These are phyloP conservation scores for Lachancea waltii DNA, from an alignment of 805 yeast species.

Conservation along the genomic window DNA sequence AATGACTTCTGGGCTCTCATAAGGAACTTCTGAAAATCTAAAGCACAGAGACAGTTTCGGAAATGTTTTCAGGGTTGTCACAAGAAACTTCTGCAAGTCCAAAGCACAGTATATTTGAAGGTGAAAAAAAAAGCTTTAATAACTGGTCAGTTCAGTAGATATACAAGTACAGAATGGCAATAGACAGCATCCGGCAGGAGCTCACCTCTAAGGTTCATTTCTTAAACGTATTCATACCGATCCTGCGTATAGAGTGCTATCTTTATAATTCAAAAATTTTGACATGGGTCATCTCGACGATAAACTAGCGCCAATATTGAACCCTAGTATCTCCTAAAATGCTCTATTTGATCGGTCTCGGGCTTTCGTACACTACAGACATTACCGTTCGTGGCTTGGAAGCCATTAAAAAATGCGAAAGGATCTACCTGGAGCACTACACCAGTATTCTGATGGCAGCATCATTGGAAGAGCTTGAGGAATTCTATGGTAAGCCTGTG, in stretches of 20 bases:
- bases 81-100: no score
- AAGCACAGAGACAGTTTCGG: no score
- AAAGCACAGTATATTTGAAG: no score
- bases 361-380: slow-evolving; percentile 81
- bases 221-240: neutral
- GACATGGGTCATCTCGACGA: neutral
- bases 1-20: no score
- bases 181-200: no score
- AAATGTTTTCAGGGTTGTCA: no score
- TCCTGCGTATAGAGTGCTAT: neutral
- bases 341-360: slow-evolving; percentile 89
- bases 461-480: slow-evolving; percentile 62
- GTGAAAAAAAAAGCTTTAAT: no score
- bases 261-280: neutral
- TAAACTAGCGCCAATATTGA: neutral
- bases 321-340: slow-evolving; percentile 35
- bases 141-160: no score
- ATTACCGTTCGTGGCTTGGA: slow-evolving; percentile 93
- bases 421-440: slow-evolving; percentile 94
- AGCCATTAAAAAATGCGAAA: slow-evolving; percentile 69
- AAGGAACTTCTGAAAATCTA: no score
- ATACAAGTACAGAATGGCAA: no score
- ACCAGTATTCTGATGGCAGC: slow-evolving; percentile 96
- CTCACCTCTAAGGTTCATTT: no score
- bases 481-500: slow-evolving; percentile 78